These are phyloP conservation scores for Bretziella fagacearum DNA, from an alignment of 2,329 filamentous ascomycete species.

Conservation along the genomic window DNA sequence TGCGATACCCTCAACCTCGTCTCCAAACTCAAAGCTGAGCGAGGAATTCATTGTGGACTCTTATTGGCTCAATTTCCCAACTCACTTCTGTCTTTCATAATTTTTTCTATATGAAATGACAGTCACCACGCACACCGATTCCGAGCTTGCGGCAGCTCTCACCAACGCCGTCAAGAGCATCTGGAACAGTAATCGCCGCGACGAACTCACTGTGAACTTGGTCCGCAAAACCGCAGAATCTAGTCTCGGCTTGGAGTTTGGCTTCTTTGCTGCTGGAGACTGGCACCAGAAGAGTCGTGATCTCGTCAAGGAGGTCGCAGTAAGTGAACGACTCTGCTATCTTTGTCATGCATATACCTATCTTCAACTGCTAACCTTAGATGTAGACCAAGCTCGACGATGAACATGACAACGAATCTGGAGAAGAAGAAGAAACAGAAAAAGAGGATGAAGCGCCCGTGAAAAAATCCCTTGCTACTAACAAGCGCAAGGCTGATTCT, in stretches of 20 bases:
- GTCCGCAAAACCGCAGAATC: constrained; percentile 37
- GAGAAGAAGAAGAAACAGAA: constrained; percentile 6
- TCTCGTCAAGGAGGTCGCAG: constrained; percentile 38
- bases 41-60: too few relatives aligned
- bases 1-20: too few relatives aligned
- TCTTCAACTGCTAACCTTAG: constrained; percentile 1
- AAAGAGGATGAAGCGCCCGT: constrained; percentile 5
- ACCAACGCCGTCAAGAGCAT: constrained; percentile 30
- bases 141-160: constrained; percentile 23
- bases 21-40: too few relatives aligned
- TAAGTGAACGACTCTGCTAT: constrained; percentile 23
- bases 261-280: constrained; percentile 30
- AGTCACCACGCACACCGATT: constrained; percentile 26
- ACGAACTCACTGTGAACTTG: constrained; percentile 37
- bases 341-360: background rate
- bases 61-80: background rate
- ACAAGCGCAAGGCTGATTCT: constrained; percentile 23
- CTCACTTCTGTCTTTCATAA: background rate
- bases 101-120: background rate
- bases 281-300: constrained; percentile 45
- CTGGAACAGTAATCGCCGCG: constrained; percentile 26
- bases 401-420: background rate
- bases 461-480: background rate
- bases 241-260: constrained; percentile 30
- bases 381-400: constrained; percentile 5